phyloP scores from a whole-genome alignment of 768 basidiomycete genomes.

The Boletus barrowsii region DNA sequence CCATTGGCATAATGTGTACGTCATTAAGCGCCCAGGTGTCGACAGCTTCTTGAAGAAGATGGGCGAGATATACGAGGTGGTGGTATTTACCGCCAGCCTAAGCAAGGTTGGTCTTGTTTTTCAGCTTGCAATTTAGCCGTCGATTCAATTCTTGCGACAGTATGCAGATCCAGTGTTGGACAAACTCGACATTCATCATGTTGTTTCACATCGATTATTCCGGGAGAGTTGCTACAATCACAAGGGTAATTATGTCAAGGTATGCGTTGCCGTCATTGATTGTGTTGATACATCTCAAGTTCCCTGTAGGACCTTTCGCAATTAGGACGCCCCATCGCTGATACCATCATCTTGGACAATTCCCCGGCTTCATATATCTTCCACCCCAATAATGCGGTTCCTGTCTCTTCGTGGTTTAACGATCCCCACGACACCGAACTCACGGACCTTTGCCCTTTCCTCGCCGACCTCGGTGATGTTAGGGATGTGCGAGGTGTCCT shows the following conservation, averaged over 20 bases:
- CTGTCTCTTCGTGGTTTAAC: constrained; percentile 99
- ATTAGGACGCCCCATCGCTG: constrained; percentile 88
- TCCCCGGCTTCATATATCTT: constrained; percentile 99
- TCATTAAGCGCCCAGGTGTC: constrained; percentile 97
- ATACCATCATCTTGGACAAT: constrained; percentile 98
- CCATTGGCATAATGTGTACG: constrained; percentile 98
- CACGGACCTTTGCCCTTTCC: constrained; percentile 92
- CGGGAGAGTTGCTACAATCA: constrained; percentile 99
- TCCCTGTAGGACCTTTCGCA: constrained; percentile 90
- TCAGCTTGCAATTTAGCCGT: neutral
- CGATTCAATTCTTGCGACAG: constrained; percentile 39
- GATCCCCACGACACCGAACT: constrained; percentile 98
- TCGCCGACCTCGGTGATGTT: constrained; percentile 79
- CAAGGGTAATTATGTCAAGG: constrained; percentile 99
- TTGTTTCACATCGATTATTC: constrained; percentile 92
- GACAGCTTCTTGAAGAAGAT: constrained; percentile 96
- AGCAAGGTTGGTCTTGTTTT: constrained; percentile 70
- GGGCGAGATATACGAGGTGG: constrained; percentile 98
- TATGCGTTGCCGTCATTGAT: constrained; percentile 32
- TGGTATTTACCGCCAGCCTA: constrained; percentile 96
- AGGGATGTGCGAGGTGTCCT: constrained; percentile 91
- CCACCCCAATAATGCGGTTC: constrained; percentile 98
- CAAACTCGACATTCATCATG: constrained; percentile 89
- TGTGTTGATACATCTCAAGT: neutral
- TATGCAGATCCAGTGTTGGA: constrained; percentile 99